Evolutionary conservation across 2,329 filamentous ascomycete genomes (phyloP).

Genomic region (Fusarium avenaceum): DNA sequence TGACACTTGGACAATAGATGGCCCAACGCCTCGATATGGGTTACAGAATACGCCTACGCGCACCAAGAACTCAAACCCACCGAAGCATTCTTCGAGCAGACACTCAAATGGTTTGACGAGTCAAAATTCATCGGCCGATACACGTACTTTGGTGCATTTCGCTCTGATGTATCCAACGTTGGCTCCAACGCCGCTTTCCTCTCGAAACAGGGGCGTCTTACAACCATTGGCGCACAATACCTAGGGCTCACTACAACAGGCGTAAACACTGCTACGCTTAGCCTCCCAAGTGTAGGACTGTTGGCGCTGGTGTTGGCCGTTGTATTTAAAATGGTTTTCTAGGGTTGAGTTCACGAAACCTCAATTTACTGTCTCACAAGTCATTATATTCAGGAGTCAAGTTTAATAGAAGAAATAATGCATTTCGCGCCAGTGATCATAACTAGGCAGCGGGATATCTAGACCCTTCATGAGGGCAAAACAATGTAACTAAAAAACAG

Average conservation of each 20-base stretch:
- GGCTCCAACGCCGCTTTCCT: conserved; percentile 80
- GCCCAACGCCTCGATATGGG: conserved; percentile 75
- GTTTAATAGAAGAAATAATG: conserved; percentile 2
- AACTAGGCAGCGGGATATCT: conserved; percentile 42
- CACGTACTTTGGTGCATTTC: conserved; percentile 82
- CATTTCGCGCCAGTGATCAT: conserved; percentile 20
- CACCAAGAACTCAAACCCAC: conserved; percentile 68
- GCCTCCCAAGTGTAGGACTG: conserved; percentile 4
- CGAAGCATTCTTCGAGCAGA: conserved; percentile 77
- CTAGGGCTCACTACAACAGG: conserved; percentile 69
- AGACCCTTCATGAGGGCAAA: conserved; percentile 31
- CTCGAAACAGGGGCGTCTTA: conserved; percentile 75
- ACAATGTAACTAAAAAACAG: conserved; percentile 36
- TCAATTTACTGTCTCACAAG: too few species aligned
- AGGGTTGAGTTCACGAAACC: background rate
- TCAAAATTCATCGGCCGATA: conserved; percentile 72
- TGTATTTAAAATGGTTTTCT: conserved; percentile 18
- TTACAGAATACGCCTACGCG: conserved; percentile 80
- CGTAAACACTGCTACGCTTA: conserved; percentile 41
- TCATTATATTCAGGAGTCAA: background rate
- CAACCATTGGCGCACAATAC: conserved; percentile 83
- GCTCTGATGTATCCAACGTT: conserved; percentile 77
- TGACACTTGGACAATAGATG: conserved; percentile 57
- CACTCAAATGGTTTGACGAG: conserved; percentile 74
- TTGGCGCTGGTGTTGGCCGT: conserved; percentile 18